Base-by-base conservation (phyloP, 2,329 filamentous ascomycete genomes). In the Colletotrichum sp. region DNA sequence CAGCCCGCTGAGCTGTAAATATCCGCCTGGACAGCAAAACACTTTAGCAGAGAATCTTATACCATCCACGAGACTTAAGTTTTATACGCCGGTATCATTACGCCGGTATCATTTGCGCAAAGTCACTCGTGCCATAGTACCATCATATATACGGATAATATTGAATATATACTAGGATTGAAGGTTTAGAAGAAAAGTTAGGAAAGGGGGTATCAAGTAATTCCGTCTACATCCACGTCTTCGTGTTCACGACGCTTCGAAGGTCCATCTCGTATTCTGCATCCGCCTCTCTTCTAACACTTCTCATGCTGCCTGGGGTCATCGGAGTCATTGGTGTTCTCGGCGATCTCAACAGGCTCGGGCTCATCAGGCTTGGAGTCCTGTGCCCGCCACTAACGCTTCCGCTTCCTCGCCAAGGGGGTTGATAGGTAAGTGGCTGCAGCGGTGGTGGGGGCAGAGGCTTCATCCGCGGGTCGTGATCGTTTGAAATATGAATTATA, bases 251-350 rank as follows among this genome's bases (percentile, higher is more conserved):
- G 13, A 59, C 57, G n/a, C 19, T 48, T 52, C 59, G 48, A 22
- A 68, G n/a, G 9, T 73, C 73, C 48, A 75, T 36, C 28, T 73
- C 73, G 16, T 69, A 73, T 6, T 69, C 64, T 22, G 34, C 73
- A 28, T 65, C 28, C 8, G 70, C 64, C 13, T 69, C 64, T 52
- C 70, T 65, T 15, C 34, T 48, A 3, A 64, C 15, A 19, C 39
- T 73, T 19, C 57, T 39, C 1, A 68, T 30, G 30, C 44, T 75
- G n/a, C 36, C 48, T 22, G 68, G 57, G 3, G 71, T 65, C 16
- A 13, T 28, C 7, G 66, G 71, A 5, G 27, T 66, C 39, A 57
- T 61, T 7, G 59, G 57, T 2, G 66, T 70, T 25, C 15, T 34
- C 6, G 64, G 71, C 9, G 66, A 55, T 12, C 28, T 55, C 34